phyloP scores from a whole-genome alignment of 2,329 filamentous ascomycete species.

The Scytalidium lignicola region DNA sequence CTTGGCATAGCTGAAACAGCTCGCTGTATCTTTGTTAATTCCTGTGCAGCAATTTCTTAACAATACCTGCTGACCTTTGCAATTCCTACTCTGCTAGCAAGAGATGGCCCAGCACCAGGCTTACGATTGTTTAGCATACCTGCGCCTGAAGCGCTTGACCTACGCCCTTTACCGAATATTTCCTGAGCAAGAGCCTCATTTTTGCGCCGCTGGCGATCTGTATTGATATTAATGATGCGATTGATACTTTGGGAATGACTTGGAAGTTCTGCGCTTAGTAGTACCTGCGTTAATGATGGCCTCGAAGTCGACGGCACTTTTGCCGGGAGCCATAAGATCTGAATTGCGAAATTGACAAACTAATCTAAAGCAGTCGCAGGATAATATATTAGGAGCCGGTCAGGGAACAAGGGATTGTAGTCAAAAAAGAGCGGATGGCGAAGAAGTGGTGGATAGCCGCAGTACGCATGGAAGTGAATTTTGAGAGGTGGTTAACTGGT shows the following conservation, averaged over 20 bases:
- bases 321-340: conserved; percentile 24
- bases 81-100: conserved; percentile 68
- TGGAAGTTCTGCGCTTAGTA: background rate
- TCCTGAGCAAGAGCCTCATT: conserved; percentile 66
- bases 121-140: conserved; percentile 36
- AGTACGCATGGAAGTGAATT: background rate
- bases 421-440: background rate
- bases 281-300: conserved; percentile 27
- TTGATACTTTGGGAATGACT: background rate
- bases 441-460: background rate
- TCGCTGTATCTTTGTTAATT: conserved; percentile 9
- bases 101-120: conserved; percentile 43
- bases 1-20: conserved; percentile 19
- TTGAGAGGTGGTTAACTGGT: background rate
- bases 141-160: conserved; percentile 50
- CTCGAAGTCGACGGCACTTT: conserved; percentile 25
- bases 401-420: background rate
- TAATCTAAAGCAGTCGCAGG: conserved; percentile 2
- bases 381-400: too few species aligned
- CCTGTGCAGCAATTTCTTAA: background rate
- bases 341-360: conserved; percentile 11
- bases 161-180: conserved; percentile 60
- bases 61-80: conserved; percentile 52
- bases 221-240: background rate
- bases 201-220: conserved; percentile 60